Base-by-base conservation (phyloP, 805 yeast species). In the Tetrapisispora fleetii region DNA sequence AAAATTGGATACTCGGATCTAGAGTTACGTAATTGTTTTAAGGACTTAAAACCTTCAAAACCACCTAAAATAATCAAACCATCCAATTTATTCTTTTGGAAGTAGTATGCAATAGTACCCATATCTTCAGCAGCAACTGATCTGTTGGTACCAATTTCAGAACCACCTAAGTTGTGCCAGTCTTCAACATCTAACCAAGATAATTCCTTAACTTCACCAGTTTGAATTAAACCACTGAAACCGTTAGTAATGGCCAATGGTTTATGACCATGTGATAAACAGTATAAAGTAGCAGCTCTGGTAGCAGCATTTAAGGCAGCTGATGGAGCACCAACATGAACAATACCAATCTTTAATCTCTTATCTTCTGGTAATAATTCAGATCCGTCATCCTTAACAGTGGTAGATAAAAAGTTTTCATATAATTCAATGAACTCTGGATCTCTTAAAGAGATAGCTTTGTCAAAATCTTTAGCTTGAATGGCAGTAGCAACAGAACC, bases 251-350 rank as follows among this genome's bases (percentile, higher is more conserved):
- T 85, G 33, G 96, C 96, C 59, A 72, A 80, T n/a, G 95, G 85
- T 39, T 73, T 79, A 73, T 93, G 99, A 22, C 99, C 99, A 53
- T 80, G 78, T 5, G 95, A 81, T 67, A 90, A 72, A 69, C 95
- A 83, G 73, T 87, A 91, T 17, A 85, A 71, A 7, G 95, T 89
- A 57, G 90, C 89, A n/a, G 97, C 86, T 54, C 90, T 77, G 11
- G 89, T 80, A 3, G 96, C 96, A 52, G 93, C 80, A 63, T 93
- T 93, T 81, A 93, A 77, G 43, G 96, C 97, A 46, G 95, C 96
- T 13, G 98, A 91, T 22, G 99, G 96, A 0, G 99, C 99, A 57
- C 99, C 99, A 41, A 91, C 85, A 61, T 89, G 86, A 47, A 93
- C 76, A 52, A 93, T 82, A 48, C 93, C 99, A 56, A 90, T 77